A percentile compares a stretch with the other conserved stretches of the same genome.
These are phyloP conservation scores for Wickerhamiella spandovensis DNA, from an alignment of 805 yeast genomes.

Conservation along the genomic window DNA sequence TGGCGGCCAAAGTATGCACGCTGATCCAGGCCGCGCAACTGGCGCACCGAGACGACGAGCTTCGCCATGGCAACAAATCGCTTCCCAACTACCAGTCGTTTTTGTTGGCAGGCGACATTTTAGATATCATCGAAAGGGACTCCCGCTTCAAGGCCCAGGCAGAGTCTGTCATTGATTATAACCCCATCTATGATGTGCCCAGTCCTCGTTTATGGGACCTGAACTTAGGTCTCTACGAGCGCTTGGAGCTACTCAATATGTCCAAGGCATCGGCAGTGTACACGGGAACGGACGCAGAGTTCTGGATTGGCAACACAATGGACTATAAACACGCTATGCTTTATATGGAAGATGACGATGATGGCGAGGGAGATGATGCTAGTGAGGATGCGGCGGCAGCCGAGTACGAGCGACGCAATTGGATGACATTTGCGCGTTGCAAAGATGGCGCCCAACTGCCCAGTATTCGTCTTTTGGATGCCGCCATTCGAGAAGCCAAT, in stretches of 20 bases:
- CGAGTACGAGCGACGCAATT: not conserved
- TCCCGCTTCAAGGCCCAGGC: not conserved
- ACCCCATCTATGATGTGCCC: not conserved
- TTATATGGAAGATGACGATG: not conserved
- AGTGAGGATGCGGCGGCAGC: not conserved
- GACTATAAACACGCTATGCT: conserved; percentile 26
- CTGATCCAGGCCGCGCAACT: not conserved
- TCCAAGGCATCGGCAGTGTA: not conserved
- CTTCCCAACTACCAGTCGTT: not conserved
- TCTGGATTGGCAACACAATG: conserved; percentile 51
- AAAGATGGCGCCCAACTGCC: not conserved
- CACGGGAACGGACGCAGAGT: not conserved
- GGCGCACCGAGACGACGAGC: not conserved
- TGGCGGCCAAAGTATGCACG: not conserved
- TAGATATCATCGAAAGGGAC: not conserved
- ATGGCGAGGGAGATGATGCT: not conserved
- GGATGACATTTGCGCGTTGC: not conserved
- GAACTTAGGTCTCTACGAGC: not conserved
- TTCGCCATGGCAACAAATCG: not conserved
- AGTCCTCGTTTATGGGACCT: not conserved
- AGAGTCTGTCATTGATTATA: not conserved
- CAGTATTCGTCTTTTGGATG: not conserved
- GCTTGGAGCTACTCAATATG: not conserved
- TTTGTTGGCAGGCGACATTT: not conserved
- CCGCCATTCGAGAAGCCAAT: not conserved